phyloP scores from a whole-genome alignment of 371 early-diverging fungal genomes.

The Zancudomyces culisetae region DNA sequence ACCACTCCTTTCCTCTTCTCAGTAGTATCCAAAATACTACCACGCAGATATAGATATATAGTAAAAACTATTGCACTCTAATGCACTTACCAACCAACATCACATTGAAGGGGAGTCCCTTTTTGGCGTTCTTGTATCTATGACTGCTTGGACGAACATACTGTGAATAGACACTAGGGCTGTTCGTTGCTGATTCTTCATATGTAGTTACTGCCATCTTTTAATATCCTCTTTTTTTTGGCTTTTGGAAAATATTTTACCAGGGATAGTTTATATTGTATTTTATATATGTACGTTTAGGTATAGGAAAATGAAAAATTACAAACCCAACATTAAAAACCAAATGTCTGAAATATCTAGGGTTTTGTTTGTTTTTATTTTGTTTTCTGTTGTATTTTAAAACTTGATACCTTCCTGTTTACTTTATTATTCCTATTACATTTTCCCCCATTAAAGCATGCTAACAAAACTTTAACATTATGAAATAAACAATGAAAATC shows the following conservation, averaged over 20 bases:
- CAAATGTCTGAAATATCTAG: neutral
- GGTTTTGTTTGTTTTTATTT: neutral
- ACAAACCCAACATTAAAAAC: neutral
- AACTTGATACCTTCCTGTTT: neutral
- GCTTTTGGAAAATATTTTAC: too few relatives aligned
- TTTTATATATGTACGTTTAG: neutral
- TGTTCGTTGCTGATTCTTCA: constrained; percentile 15
- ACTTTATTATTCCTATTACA: too few relatives aligned
- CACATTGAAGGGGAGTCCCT: constrained; percentile 85
- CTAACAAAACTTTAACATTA: too few relatives aligned
- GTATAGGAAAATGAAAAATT: neutral
- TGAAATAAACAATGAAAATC: too few relatives aligned
- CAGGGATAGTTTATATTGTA: too few relatives aligned
- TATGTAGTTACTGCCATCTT: constrained; percentile 21
- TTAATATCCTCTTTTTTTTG: neutral
- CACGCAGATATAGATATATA: too few relatives aligned
- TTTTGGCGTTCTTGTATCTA: constrained; percentile 86
- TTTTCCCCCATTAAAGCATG: too few relatives aligned
- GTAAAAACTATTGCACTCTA: neutral
- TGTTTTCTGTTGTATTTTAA: neutral
- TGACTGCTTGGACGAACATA: constrained; percentile 23
- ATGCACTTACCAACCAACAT: constrained; percentile 84
- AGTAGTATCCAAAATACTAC: too few relatives aligned
- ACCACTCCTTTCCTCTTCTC: too few relatives aligned
- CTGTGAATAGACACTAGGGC: constrained; percentile 27